Evolutionary conservation across 345 rosid genomes (phyloP), one percentile per base, ranked within the genome.

Genomic region (Salix dunnii): DNA sequence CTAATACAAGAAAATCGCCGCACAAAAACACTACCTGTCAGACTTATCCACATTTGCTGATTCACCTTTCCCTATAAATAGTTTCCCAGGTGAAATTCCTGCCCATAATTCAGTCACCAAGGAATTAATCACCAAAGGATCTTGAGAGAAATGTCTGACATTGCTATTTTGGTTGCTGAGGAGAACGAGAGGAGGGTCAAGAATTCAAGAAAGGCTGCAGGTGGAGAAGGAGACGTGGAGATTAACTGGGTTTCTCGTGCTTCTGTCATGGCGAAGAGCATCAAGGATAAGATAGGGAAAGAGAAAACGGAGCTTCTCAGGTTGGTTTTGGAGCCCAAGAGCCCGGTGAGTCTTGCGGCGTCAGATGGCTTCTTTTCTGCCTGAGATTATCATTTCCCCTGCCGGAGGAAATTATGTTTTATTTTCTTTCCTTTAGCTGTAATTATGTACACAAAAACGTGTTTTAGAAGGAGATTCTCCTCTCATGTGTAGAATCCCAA

Each of bases 141-240:
- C 18, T 3, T 11, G 13, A 77, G 18, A 14, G 14, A 66, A 18
- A 88, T 90, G 94, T 81, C 94, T 1, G 94, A 88, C 46, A 90
- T 90, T 70, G 94, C 91, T 40, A 82, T 90, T 38, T 67, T 90
- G 76, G 89, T 88, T 8, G 90, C 89, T 0, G 94, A 90, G 73
- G 94, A 90, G 77, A 82, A 90, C 42, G 94, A 86, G 42, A 87
- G 88, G 86, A 83, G 87, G 68, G 48, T 80, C 31, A 86, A 81
- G 83, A 46, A 72, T 9, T 79, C 80, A 43, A 76, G 75, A 67
- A 82, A 55, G 25, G 63, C 18, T n/a, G 69, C 12, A 2, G 74
- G 6, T n/a, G 77, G 11, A 17, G 82, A 64, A 4, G 53, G 21
- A 33, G 43, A 40, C 11, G 62, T 66, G 14, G 76, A 53, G 58